Conservation (phyloP, 1,139 yeast genomes). For the Candida frijolesensis region DNA sequence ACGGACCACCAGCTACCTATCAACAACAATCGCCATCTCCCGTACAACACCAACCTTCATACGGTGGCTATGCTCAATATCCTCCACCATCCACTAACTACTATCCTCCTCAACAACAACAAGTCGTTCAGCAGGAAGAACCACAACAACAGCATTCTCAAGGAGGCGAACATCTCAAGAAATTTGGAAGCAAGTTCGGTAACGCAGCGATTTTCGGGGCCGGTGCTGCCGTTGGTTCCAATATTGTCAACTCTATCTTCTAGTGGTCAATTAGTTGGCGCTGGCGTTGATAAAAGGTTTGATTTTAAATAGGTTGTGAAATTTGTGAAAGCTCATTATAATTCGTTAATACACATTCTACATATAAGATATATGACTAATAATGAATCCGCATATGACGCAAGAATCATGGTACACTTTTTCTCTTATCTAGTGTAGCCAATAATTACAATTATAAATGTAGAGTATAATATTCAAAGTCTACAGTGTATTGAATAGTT, state of each 20-base stretch:
- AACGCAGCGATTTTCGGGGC: slow-evolving; percentile 96
- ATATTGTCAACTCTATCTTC: slow-evolving; percentile 81
- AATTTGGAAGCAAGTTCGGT: slow-evolving; percentile 82
- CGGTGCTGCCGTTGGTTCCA: slow-evolving; percentile 93
- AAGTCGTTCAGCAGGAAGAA: slow-evolving; percentile 15
- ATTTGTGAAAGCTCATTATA: background rate
- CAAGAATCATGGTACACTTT: too few species aligned
- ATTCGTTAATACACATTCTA: too few species aligned
- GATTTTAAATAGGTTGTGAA: background rate
- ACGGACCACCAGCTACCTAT: slow-evolving; percentile 11
- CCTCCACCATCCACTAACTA: slow-evolving; percentile 52
- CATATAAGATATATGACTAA: too few species aligned
- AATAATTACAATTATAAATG: too few species aligned
- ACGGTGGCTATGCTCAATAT: slow-evolving; percentile 50
- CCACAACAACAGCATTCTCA: slow-evolving; percentile 24
- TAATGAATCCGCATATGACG: too few species aligned
- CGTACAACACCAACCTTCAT: slow-evolving; percentile 30
- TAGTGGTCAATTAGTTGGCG: slow-evolving; percentile 31
- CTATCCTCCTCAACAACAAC: slow-evolving; percentile 37
- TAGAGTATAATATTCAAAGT: too few species aligned
- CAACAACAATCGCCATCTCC: slow-evolving; percentile 15
- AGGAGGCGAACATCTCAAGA: slow-evolving; percentile 48
- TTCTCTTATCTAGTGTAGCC: too few species aligned
- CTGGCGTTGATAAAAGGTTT: background rate
- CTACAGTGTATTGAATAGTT: background rate